Percentiles rank a stretch among this genome's conserved stretches.
Conservation (phyloP, 2,329 filamentous ascomycete species). For the Ophiobolus disseminans region DNA sequence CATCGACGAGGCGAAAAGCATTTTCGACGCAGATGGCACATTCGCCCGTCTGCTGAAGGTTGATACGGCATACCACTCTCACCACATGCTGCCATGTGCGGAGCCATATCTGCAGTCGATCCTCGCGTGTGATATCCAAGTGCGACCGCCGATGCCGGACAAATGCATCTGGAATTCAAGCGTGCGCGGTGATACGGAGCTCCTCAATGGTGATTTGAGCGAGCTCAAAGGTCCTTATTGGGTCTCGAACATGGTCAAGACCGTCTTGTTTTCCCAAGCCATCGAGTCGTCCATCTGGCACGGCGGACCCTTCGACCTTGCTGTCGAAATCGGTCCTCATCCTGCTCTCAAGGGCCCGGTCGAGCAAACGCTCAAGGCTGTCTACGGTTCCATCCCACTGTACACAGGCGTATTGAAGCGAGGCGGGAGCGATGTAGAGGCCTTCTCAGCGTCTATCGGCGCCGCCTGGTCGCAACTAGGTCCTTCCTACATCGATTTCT, state of each 20-base stretch:
- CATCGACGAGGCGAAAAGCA: not conserved
- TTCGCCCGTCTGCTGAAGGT: constrained; percentile 35
- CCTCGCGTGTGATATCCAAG: constrained; percentile 1
- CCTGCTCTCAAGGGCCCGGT: constrained; percentile 47
- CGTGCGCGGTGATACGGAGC: constrained; percentile 3
- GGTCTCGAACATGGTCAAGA: constrained; percentile 7
- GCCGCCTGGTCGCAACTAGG: constrained; percentile 15
- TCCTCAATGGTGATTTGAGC: constrained; percentile 16
- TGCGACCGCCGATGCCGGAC: not conserved
- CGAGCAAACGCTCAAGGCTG: constrained; percentile 9
- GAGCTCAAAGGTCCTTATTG: constrained; percentile 5
- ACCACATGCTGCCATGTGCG: constrained; percentile 16
- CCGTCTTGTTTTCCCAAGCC: constrained; percentile 9
- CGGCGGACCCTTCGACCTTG: constrained; percentile 1
- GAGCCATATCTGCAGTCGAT: constrained; percentile 8
- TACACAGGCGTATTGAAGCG: constrained; percentile 11
- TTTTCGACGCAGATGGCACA: constrained; percentile 9
- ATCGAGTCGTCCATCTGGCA: not conserved
- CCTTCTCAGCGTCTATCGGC: constrained; percentile 21
- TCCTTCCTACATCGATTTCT: not conserved
- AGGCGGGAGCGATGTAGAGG: constrained; percentile 20
- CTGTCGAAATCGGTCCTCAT: constrained; percentile 56
- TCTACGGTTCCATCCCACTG: not conserved
- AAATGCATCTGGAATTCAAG: constrained; percentile 8
- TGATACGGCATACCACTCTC: constrained; percentile 54